Conservation (phyloP, 441 rosid species). For the Isatis lusitanica region DNA sequence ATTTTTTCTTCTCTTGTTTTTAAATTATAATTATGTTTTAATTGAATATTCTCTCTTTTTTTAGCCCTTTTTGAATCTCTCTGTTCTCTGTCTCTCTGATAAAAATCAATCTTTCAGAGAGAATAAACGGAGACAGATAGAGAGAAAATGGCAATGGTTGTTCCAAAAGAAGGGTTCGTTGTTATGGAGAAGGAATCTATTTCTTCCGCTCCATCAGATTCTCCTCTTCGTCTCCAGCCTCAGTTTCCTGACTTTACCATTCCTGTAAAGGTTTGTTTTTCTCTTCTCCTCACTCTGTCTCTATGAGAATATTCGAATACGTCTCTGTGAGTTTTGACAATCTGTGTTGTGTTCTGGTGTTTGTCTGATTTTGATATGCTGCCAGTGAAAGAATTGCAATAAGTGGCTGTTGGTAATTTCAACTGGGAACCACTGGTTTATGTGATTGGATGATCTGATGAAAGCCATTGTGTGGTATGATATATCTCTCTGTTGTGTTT, state of each 20-base stretch:
- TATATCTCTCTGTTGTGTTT: constrained; percentile 9
- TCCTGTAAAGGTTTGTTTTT: constrained; percentile 44
- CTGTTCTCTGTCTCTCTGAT: constrained; percentile 25
- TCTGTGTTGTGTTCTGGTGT: neutral
- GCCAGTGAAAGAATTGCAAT: too few relatives aligned
- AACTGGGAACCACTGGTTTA: neutral
- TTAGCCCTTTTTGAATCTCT: constrained; percentile 31
- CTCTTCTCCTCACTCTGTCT: neutral
- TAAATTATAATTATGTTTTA: constrained; percentile 1
- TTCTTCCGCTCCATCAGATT: constrained; percentile 28
- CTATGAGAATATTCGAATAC: neutral
- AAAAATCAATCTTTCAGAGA: constrained; percentile 8
- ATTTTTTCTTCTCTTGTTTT: neutral
- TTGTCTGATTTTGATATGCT: neutral
- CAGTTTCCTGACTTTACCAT: constrained; percentile 59
- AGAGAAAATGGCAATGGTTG: constrained; percentile 49
- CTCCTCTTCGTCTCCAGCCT: constrained; percentile 56
- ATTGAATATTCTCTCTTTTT: constrained; percentile 23
- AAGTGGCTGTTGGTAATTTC: neutral
- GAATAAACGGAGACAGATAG: constrained; percentile 42
- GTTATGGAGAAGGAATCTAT: constrained; percentile 49
- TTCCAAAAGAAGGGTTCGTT: constrained; percentile 58
- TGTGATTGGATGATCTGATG: neutral
- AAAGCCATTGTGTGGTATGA: neutral
- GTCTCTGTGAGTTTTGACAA: neutral